Base-by-base conservation (phyloP, 1,284 basidiomycete genomes). In the Leccinum proliferum region DNA sequence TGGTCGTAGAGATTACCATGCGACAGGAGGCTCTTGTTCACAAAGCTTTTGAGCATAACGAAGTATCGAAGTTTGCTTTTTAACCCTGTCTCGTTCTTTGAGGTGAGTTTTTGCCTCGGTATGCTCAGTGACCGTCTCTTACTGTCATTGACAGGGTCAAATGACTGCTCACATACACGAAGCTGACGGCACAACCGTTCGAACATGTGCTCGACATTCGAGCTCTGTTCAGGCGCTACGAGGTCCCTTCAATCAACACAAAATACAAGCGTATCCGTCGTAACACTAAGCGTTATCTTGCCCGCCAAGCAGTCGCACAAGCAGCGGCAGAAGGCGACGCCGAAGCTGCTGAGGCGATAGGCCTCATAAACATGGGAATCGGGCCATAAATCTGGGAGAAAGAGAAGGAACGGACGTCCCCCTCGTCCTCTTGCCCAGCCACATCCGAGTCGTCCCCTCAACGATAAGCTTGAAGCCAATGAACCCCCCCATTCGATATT, bases 131-230 rank as follows among this genome's bases (percentile, higher is more conserved):
- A 25, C 5, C 39, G 29, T 10, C 39, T 64, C 58, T 70, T 55
- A 68, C 55, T 21, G 9, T 57, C 11, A 34, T 48, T 21, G 18
- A 66, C 15, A 94, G 84, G 96, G 96, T 14, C 94, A 95, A 79
- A 94, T 99, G 90, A 98, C 97, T 15, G 92, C 99, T 60, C 93
- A 97, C 18, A 98, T 99, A 62, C 96, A 99, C 74, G 97, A 99
- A 80, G 96, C 96, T 1, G 97, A 99, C 72, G 97, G 97, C 1
- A 98, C 97, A 48, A 21, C 96, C 97, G 0, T 99, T 98, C 72
- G 97, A 99, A 75, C 97, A 99, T 73, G 93, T 99, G 21, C 82
- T 99, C 50, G 95, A 98, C 73, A 92, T 99, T 64, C 89, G 92
- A 50, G 86, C 85, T 21, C 77, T 86, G 1, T 92, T 91, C 77